phyloP scores from a whole-genome alignment of 2,329 filamentous ascomycete genomes.

The Aureobasidium sp. region DNA sequence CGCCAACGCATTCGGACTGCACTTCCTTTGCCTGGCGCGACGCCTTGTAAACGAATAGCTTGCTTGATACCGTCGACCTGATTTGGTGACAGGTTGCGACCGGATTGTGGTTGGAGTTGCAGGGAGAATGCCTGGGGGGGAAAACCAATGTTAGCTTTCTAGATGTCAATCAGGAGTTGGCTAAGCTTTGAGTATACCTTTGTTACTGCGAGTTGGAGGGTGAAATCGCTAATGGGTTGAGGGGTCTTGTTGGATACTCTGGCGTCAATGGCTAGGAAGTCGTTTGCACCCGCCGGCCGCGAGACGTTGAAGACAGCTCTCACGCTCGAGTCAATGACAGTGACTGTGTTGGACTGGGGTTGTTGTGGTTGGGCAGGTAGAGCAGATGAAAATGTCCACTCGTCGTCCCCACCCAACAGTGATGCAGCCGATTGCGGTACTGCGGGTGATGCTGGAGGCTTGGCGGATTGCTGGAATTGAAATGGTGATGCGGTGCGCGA shows the following conservation, averaged over 20 bases:
- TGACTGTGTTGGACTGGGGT: slow-evolving; percentile 53
- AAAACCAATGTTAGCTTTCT: not conserved
- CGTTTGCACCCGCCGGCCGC: slow-evolving; percentile 46
- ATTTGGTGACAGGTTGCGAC: slow-evolving; percentile 62
- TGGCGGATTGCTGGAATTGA: slow-evolving; percentile 25
- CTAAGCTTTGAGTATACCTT: slow-evolving; percentile 55
- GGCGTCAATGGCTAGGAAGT: slow-evolving; percentile 63
- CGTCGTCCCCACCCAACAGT: slow-evolving; percentile 57
- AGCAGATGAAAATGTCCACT: slow-evolving; percentile 89
- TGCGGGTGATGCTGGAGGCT: slow-evolving; percentile 2
- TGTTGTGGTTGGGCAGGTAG: slow-evolving; percentile 47
- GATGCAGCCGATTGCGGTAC: slow-evolving; percentile 19
- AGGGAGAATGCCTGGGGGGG: slow-evolving; percentile 64
- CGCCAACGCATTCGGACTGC: slow-evolving; percentile 88
- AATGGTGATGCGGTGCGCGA: slow-evolving; percentile 31
- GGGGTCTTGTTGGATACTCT: slow-evolving; percentile 76
- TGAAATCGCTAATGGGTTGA: slow-evolving; percentile 67
- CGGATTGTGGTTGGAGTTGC: slow-evolving; percentile 76
- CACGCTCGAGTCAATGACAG: slow-evolving; percentile 63
- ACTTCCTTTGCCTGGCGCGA: slow-evolving; percentile 64
- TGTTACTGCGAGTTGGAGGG: slow-evolving; percentile 88
- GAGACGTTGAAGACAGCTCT: slow-evolving; percentile 67
- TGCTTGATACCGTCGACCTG: slow-evolving; percentile 77
- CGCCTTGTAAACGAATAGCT: slow-evolving; percentile 68
- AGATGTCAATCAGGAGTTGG: not conserved